Conservation (phyloP, 306 rosid species). For the Acacia confusa region DNA sequence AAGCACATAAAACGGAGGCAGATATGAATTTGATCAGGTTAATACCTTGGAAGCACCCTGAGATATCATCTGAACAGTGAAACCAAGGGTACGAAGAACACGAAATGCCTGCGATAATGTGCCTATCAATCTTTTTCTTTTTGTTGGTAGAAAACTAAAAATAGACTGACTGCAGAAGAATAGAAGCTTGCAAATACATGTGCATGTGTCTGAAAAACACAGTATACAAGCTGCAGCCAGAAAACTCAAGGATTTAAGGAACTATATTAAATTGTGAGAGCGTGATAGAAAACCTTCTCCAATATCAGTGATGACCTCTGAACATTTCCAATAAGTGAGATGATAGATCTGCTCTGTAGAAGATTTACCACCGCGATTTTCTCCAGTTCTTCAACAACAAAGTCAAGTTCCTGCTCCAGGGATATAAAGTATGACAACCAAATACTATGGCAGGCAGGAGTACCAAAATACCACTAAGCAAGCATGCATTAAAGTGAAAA, state of each 20-base stretch:
- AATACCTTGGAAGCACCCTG: slow-evolving; percentile 96
- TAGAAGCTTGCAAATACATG: slow-evolving; percentile 13
- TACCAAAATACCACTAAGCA: background rate
- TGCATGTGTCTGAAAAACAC: slow-evolving; percentile 21
- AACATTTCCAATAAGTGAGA: slow-evolving; percentile 94
- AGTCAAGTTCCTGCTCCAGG: slow-evolving; percentile 82
- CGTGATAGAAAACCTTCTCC: slow-evolving; percentile 67
- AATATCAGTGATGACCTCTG: slow-evolving; percentile 87
- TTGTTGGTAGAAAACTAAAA: slow-evolving; percentile 14
- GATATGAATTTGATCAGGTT: slow-evolving; percentile 17
- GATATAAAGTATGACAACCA: slow-evolving; percentile 29
- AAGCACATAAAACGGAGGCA: background rate
- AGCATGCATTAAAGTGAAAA: slow-evolving; percentile 17
- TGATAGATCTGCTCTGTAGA: slow-evolving; percentile 85
- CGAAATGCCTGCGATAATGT: slow-evolving; percentile 65
- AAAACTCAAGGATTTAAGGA: background rate
- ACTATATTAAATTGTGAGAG: slow-evolving; percentile 17
- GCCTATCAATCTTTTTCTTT: slow-evolving; percentile 2
- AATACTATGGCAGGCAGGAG: slow-evolving; percentile 8
- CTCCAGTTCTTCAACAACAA: slow-evolving; percentile 89
- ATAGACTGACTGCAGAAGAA: slow-evolving; percentile 20
- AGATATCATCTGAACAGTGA: slow-evolving; percentile 98
- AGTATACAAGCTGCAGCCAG: background rate
- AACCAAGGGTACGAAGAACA: slow-evolving; percentile 76
- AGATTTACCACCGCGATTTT: slow-evolving; percentile 92